Evolutionary conservation across 352 stramenopile genomes (phyloP).

Genomic region (Phytophthora crassamura): DNA sequence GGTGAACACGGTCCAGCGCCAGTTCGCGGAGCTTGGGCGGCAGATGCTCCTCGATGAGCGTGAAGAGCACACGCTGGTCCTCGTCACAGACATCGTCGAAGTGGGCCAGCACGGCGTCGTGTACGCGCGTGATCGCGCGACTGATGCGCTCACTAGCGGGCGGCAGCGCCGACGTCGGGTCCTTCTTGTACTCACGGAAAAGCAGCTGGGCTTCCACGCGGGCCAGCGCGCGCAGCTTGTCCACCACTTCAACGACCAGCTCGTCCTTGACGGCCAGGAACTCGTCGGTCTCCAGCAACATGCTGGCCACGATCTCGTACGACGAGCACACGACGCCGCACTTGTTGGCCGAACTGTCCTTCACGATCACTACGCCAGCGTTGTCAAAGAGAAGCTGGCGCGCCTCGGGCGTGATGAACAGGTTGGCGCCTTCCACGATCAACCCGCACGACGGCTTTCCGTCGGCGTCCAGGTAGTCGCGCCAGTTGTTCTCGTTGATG

Average conservation of each 20-base stretch:
- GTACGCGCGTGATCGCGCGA: constrained; percentile 95
- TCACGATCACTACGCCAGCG: constrained; percentile 96
- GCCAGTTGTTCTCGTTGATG: constrained; percentile 90
- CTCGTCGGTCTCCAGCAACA: constrained; percentile 96
- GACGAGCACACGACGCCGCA: constrained; percentile 87
- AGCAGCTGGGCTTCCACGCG: constrained; percentile 96
- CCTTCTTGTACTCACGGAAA: constrained; percentile 97
- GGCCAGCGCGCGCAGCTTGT: constrained; percentile 93
- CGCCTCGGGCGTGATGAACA: constrained; percentile 87
- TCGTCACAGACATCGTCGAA: constrained; percentile 92
- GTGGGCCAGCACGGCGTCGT: constrained; percentile 93
- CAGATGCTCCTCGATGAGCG: constrained; percentile 92
- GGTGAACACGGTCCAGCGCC: constrained; percentile 92
- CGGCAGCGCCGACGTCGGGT: constrained; percentile 85
- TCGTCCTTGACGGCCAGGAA: constrained; percentile 97
- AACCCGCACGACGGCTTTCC: constrained; percentile 83
- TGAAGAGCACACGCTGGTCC: constrained; percentile 82
- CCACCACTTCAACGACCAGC: constrained; percentile 94
- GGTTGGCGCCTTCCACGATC: constrained; percentile 87
- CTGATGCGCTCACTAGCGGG: constrained; percentile 96
- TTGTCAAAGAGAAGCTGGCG: constrained; percentile 95
- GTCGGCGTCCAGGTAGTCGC: constrained; percentile 65
- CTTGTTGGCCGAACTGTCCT: constrained; percentile 96
- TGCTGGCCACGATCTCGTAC: constrained; percentile 92
- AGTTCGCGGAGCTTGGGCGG: constrained; percentile 94